Percentiles rank a stretch among this genome's conserved stretches.
These are phyloP conservation scores for Thuja plicata DNA, from an alignment of 83 land plant species.

Conservation along the genomic window DNA sequence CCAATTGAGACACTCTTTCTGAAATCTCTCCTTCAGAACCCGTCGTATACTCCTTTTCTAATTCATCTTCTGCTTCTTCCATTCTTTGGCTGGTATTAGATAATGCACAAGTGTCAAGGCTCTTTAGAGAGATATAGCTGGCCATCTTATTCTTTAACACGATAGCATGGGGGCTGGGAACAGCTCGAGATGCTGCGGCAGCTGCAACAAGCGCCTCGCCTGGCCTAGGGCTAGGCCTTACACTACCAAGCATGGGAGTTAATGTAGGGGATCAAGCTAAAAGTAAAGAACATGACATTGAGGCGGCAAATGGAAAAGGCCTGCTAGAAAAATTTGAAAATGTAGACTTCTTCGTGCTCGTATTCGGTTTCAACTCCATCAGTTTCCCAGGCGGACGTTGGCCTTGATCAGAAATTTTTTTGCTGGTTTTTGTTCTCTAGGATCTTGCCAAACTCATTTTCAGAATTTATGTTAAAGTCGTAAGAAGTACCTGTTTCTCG, in stretches of 20 bases:
- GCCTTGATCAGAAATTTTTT: neutral
- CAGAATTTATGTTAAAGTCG: neutral
- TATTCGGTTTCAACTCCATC: neutral
- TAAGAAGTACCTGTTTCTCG: conserved; percentile 14
- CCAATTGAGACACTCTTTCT: conserved; percentile 1
- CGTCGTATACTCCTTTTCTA: neutral
- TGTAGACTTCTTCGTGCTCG: conserved; percentile 13
- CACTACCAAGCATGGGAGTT: conserved; percentile 30
- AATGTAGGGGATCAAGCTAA: conserved; percentile 16
- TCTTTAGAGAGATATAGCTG: neutral
- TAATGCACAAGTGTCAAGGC: neutral
- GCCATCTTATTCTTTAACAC: conserved; percentile 60
- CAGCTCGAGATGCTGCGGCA: conserved; percentile 57
- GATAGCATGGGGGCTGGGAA: conserved; percentile 53
- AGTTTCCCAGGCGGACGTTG: neutral
- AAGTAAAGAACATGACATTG: neutral
- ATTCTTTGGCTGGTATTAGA: neutral
- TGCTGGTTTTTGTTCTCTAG: neutral
- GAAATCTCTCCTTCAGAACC: conserved; percentile 14
- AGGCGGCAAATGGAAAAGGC: conserved; percentile 13
- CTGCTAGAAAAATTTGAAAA: neutral
- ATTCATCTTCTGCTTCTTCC: conserved; percentile 2
- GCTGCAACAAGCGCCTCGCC: conserved; percentile 92
- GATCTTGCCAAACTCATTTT: neutral
- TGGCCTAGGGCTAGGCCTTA: conserved; percentile 56